phyloP scores from a whole-genome alignment of 192 early-diverging fungal species.

The Gorgonomyces haynaldii region DNA sequence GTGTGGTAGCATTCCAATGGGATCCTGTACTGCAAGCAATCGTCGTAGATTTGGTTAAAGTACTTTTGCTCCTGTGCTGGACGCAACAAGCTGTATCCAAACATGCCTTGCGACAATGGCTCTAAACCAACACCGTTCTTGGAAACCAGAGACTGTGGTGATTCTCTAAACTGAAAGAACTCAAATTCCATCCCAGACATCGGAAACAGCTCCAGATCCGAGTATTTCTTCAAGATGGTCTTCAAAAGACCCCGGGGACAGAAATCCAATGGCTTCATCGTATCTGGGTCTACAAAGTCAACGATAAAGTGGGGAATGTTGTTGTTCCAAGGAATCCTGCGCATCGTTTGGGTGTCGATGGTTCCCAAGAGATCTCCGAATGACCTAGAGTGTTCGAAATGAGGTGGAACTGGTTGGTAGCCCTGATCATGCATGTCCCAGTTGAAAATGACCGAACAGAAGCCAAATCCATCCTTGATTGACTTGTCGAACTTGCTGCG shows the following conservation, averaged over 20 bases:
- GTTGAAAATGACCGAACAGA: slow-evolving; percentile 65
- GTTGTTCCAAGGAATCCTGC: slow-evolving; percentile 64
- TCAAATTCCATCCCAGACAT: slow-evolving; percentile 56
- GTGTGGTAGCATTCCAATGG: slow-evolving; percentile 69
- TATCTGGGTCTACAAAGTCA: slow-evolving; percentile 48
- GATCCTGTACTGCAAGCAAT: slow-evolving; percentile 38
- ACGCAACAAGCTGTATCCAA: slow-evolving; percentile 64
- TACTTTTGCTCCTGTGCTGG: slow-evolving; percentile 55
- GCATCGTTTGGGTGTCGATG: slow-evolving; percentile 51
- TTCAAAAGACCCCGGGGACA: slow-evolving; percentile 56
- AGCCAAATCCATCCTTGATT: slow-evolving; percentile 59
- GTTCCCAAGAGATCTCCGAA: slow-evolving; percentile 55
- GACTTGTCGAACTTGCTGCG: slow-evolving; percentile 55
- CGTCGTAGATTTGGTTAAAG: slow-evolving; percentile 59
- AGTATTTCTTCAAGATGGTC: slow-evolving; percentile 24
- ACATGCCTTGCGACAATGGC: slow-evolving; percentile 68
- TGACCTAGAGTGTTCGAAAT: slow-evolving; percentile 21
- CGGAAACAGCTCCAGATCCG: slow-evolving; percentile 23
- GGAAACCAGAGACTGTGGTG: slow-evolving; percentile 44
- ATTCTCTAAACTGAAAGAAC: slow-evolving; percentile 78
- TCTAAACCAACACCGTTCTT: slow-evolving; percentile 45
- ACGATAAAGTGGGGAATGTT: slow-evolving; percentile 62
- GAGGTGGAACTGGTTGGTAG: slow-evolving; percentile 34
- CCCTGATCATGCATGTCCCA: slow-evolving; percentile 71
- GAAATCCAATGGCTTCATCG: slow-evolving; percentile 39